Evolutionary conservation across 768 basidiomycete species (phyloP).

Genomic region (Amanita brunnescens): DNA sequence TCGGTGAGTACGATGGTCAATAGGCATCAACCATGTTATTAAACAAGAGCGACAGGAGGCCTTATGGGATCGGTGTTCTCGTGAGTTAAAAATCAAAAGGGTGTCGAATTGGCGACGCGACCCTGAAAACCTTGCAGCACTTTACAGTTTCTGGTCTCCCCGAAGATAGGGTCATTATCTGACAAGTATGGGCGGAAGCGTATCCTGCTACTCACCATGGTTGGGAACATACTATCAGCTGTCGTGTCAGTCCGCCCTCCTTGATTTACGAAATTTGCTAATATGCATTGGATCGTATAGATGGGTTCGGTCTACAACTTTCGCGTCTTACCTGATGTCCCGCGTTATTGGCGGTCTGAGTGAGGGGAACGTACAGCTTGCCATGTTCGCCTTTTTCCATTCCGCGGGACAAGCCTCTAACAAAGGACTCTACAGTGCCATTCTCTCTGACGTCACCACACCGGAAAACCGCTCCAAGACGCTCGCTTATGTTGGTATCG

Average conservation of each 20-base stretch:
- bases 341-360: slow-evolving; percentile 88
- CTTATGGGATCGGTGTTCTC: slow-evolving; percentile 93
- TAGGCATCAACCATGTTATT: not conserved
- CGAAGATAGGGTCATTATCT: slow-evolving; percentile 73
- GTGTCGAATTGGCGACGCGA: not conserved
- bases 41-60: slow-evolving; percentile 44
- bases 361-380: slow-evolving; percentile 96
- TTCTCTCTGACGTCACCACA: slow-evolving; percentile 85
- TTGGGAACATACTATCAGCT: slow-evolving; percentile 90
- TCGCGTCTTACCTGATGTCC: slow-evolving; percentile 84
- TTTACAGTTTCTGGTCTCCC: slow-evolving; percentile 78
- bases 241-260: slow-evolving; percentile 48
- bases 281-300: slow-evolving; percentile 26
- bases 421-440: slow-evolving; percentile 49
- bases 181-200: slow-evolving; percentile 87
- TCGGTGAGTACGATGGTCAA: slow-evolving; percentile 43
- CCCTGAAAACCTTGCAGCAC: slow-evolving; percentile 33
- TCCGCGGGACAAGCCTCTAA: not conserved
- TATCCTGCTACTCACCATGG: slow-evolving; percentile 79
- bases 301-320: slow-evolving; percentile 86
- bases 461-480: slow-evolving; percentile 74
- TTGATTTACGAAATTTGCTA: not conserved
- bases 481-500: slow-evolving; percentile 89
- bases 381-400: slow-evolving; percentile 55
- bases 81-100: slow-evolving; percentile 39